Evolutionary conservation across 2,329 filamentous ascomycete genomes (phyloP).

Genomic region (Pestalotiopsis sp.): DNA sequence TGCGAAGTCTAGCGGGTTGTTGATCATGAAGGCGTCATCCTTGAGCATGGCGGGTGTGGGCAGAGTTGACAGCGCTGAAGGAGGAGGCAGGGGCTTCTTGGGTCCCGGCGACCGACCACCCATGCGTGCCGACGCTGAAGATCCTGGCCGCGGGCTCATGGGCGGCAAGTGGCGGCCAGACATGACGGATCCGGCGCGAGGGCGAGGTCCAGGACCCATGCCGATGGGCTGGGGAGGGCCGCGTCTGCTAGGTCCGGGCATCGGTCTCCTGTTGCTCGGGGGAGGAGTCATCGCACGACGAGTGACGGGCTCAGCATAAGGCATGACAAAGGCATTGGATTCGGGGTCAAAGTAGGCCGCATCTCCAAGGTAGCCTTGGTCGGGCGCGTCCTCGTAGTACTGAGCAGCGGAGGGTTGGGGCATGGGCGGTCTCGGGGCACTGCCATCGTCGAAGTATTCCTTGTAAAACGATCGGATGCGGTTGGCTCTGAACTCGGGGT

Average conservation of each 20-base stretch:
- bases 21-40: constrained; percentile 76
- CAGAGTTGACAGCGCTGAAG: constrained; percentile 71
- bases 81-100: constrained; percentile 65
- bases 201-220: constrained; percentile 33
- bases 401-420: constrained; percentile 31
- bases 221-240: constrained; percentile 30
- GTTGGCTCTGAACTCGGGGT: constrained; percentile 92
- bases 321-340: constrained; percentile 73
- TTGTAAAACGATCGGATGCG: constrained; percentile 99
- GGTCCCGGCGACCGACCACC: constrained; percentile 27
- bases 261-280: constrained; percentile 49
- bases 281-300: constrained; percentile 96
- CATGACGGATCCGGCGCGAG: constrained; percentile 53
- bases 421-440: constrained; percentile 36
- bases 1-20: constrained; percentile 79
- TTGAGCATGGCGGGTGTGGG: constrained; percentile 84
- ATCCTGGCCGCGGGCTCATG: constrained; percentile 34
- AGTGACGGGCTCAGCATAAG: constrained; percentile 82
- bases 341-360: constrained; percentile 69
- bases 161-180: constrained; percentile 37
- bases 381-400: constrained; percentile 75
- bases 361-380: constrained; percentile 70
- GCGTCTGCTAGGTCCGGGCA: constrained; percentile 32
- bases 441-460: constrained; percentile 94
- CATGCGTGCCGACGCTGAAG: constrained; percentile 46